Base-by-base conservation (phyloP, 805 yeast species). In the Suhomyces canberraensis region DNA sequence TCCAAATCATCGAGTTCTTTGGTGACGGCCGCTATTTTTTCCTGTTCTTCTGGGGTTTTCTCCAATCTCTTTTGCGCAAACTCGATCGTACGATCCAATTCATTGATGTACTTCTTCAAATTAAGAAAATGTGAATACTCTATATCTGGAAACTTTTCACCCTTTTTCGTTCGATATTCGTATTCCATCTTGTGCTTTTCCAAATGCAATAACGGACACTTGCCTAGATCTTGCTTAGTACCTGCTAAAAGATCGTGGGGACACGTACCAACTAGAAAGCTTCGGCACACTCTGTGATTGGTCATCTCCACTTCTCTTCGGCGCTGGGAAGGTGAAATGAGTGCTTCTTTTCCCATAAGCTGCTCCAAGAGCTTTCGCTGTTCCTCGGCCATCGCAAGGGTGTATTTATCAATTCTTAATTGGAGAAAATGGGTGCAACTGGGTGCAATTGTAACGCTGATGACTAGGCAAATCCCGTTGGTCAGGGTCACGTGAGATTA, bases 211-310 rank as follows among this genome's bases (percentile, higher is more conserved):
- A 73, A 75, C 0, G 87, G 86, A 54, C 98, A 90, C 41, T 72
- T 71, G 1, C 96, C 96, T 44, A 85, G 60, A 52, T 84, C 86
- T 52, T 83, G 84, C 56, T 88, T 89, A 9, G 96, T 86, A 5
- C 87, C 86, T 9, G 72, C 71, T 52, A 90, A 85, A 31, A 89
- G 57, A 45, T 89, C 96, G 56, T 84, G 81, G 0, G 95, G 91
- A 49, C 98, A 90, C 7, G 76, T 74, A 0, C 93, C 96, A 11
- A 87, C 86, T n/a, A 90, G 58, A 54, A 81, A 90, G 14, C 84
- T 69, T 54, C 84, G 84, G 60, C 98, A 90, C 5, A 88, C 79
- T 29, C 77, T 66, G 11, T 35, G 71, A 57, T 44, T 64, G 31
- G 61, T 66, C 62, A 59, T 68, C 47, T 53, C 78, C 38, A 57